phyloP scores from a whole-genome alignment of 805 yeast genomes.

The Ogataea pignaliae region DNA sequence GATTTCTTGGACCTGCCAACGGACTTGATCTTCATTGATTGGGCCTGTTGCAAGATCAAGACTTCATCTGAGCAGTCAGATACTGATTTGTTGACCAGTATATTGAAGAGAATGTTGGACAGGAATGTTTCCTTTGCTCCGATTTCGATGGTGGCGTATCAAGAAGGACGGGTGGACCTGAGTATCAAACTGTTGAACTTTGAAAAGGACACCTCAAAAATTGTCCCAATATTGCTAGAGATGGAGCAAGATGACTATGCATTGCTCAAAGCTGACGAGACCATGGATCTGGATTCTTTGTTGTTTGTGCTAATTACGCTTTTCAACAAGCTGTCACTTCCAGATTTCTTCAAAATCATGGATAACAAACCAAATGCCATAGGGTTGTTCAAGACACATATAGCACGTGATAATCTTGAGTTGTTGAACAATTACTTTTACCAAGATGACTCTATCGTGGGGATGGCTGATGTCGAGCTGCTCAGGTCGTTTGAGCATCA shows the following conservation, averaged over 20 bases:
- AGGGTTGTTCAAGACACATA: constrained; percentile 32
- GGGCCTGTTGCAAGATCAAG: constrained; percentile 76
- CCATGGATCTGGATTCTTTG: constrained; percentile 57
- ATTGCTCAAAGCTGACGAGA: constrained; percentile 57
- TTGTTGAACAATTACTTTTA: constrained; percentile 51
- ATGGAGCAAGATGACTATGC: constrained; percentile 75
- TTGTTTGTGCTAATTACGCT: constrained; percentile 53
- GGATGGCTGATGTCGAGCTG: constrained; percentile 40
- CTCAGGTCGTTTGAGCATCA: constrained; percentile 17
- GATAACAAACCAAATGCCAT: constrained; percentile 42
- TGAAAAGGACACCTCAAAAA: constrained; percentile 61
- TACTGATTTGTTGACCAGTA: constrained; percentile 45
- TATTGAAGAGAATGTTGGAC: constrained; percentile 42
- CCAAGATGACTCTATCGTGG: constrained; percentile 57
- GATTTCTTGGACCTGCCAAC: constrained; percentile 43
- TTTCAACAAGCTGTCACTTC: constrained; percentile 48
- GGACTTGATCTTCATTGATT: constrained; percentile 57
- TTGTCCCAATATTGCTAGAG: constrained; percentile 58
- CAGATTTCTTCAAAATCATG: constrained; percentile 67
- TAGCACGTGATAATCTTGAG: constrained; percentile 32
- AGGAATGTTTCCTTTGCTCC: constrained; percentile 50
- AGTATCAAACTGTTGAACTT: constrained; percentile 63
- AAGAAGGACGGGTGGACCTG: constrained; percentile 73
- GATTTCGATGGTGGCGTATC: constrained; percentile 61
- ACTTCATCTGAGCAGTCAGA: constrained; percentile 53